A percentile compares a stretch with the other conserved stretches of the same genome.
phyloP scores from a whole-genome alignment of 176 grass and related monocot species.

The Rhipidocladum racemiflorum region DNA sequence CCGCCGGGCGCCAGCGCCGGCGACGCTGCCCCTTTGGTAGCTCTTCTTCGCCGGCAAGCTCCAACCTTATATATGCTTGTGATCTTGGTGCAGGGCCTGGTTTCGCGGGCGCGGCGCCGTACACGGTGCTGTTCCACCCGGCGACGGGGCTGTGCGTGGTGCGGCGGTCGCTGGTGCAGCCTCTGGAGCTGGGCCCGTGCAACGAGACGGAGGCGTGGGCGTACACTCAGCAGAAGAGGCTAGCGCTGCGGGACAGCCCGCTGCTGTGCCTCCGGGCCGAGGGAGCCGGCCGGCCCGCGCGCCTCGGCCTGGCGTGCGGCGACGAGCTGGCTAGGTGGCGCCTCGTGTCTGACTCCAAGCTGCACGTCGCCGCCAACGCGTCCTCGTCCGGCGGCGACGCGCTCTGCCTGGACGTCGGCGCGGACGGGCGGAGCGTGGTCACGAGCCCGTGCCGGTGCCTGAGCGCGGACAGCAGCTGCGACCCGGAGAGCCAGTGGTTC shows the following conservation, averaged over 20 bases:
- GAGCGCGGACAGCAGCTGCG: slow-evolving; percentile 48
- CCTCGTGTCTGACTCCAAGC: slow-evolving; percentile 64
- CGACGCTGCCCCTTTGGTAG: background rate
- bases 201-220: slow-evolving; percentile 40
- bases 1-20: background rate
- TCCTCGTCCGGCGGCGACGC: background rate
- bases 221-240: slow-evolving; percentile 24
- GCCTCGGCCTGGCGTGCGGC: slow-evolving; percentile 42
- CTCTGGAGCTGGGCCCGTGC: slow-evolving; percentile 59
- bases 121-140: slow-evolving; percentile 73
- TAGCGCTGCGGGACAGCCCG: slow-evolving; percentile 21
- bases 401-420: slow-evolving; percentile 72
- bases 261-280: slow-evolving; percentile 52
- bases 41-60: background rate
- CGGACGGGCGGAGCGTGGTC: slow-evolving; percentile 57
- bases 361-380: slow-evolving; percentile 52
- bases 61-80: background rate
- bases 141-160: slow-evolving; percentile 54
- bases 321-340: slow-evolving; percentile 49
- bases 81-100: slow-evolving; percentile 47
- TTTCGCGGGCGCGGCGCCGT: slow-evolving; percentile 28
- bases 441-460: slow-evolving; percentile 74
- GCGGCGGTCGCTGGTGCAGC: background rate
- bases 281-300: slow-evolving; percentile 33
- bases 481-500: slow-evolving; percentile 86